These are phyloP conservation scores for Amphirosellinia nigrospora DNA, from an alignment of 495 filamentous ascomycete genomes.

Conservation along the genomic window DNA sequence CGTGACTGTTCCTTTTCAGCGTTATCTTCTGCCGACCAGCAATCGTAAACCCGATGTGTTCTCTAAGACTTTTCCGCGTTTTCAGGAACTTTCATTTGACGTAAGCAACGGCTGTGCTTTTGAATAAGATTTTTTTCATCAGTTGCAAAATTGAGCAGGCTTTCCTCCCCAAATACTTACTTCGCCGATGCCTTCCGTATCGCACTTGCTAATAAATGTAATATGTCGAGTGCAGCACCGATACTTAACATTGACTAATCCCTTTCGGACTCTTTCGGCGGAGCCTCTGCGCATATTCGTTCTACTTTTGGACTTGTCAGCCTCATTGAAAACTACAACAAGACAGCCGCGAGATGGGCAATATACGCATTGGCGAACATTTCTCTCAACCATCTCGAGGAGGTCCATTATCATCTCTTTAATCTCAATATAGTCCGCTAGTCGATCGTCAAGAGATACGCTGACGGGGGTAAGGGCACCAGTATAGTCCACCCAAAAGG, in stretches of 20 bases:
- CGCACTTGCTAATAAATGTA: not conserved
- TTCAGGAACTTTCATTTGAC: not conserved
- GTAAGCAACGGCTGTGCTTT: not conserved
- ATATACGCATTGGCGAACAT: not conserved
- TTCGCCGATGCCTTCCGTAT: not conserved
- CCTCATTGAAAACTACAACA: too few relatives aligned
- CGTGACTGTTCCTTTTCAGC: not conserved
- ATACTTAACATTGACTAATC: not conserved
- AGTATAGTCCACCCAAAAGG: not conserved
- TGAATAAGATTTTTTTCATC: not conserved
- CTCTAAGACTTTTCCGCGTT: not conserved
- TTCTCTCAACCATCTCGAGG: not conserved
- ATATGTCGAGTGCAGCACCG: not conserved
- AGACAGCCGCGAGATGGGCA: too few relatives aligned
- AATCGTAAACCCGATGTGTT: not conserved
- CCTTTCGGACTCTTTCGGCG: not conserved
- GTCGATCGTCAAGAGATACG: not conserved
- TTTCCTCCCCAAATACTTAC: not conserved
- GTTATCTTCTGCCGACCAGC: not conserved
- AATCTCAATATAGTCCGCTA: not conserved
- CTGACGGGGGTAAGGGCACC: not conserved
- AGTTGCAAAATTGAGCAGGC: not conserved
- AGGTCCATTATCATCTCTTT: not conserved
- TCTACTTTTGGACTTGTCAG: too few relatives aligned
- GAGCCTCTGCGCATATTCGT: not conserved